These are phyloP conservation scores for Saccharomyces jurei DNA, from an alignment of 805 yeast species.

Conservation along the genomic window DNA sequence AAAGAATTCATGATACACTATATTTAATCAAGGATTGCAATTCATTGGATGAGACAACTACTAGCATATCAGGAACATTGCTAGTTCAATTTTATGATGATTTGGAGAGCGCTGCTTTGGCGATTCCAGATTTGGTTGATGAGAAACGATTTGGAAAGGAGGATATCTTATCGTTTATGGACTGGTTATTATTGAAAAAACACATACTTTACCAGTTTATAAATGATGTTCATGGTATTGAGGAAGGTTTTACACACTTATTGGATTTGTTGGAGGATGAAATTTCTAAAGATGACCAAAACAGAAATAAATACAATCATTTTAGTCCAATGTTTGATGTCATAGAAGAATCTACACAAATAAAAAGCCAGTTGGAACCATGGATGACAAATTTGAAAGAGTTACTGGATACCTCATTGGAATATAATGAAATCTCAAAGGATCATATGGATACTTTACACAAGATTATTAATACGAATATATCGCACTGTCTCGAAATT, in stretches of 20 bases:
- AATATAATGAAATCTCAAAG: constrained; percentile 37
- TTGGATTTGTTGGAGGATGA: constrained; percentile 31
- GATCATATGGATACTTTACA: constrained; percentile 37
- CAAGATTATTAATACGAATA: constrained; percentile 33
- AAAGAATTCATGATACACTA: not conserved
- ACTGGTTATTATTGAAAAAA: constrained; percentile 32
- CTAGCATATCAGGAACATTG: not conserved
- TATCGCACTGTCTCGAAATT: constrained; percentile 31
- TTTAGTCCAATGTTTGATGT: constrained; percentile 19
- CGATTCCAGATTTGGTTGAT: not conserved
- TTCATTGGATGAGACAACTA: not conserved
- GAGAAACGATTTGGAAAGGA: not conserved
- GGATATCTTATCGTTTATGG: constrained; percentile 6
- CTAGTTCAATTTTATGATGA: not conserved
- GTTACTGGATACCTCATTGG: constrained; percentile 34
- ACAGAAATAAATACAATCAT: constrained; percentile 4
- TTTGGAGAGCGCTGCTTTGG: not conserved
- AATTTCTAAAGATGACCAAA: constrained; percentile 10
- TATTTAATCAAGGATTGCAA: not conserved
- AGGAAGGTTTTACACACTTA: constrained; percentile 30
- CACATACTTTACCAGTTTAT: constrained; percentile 28
- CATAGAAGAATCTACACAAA: constrained; percentile 30
- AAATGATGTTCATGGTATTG: constrained; percentile 29
- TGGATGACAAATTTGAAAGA: constrained; percentile 25
- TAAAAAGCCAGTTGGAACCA: constrained; percentile 21